Evolutionary conservation across 495 filamentous ascomycete genomes (phyloP).

Genomic region (Penicillium riverlandense): DNA sequence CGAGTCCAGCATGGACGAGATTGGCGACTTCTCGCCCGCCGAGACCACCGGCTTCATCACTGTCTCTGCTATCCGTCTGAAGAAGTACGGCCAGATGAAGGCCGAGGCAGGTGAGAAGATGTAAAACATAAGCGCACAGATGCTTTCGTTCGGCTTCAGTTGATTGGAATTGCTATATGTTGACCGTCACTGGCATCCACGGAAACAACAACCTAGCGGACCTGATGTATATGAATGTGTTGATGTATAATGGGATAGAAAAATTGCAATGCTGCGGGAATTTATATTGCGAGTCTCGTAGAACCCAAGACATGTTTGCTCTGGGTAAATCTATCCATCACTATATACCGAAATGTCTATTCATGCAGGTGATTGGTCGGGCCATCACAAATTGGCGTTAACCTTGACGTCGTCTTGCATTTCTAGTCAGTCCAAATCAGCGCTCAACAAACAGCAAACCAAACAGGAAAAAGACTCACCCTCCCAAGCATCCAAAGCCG

Average conservation of each 20-base stretch:
- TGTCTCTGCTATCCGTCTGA: conserved; percentile 76
- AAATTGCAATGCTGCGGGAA: conserved; percentile 1
- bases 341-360: too few species aligned
- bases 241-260: conserved; percentile 19
- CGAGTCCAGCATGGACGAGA: conserved; percentile 82
- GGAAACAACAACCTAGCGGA: conserved; percentile 1
- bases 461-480: conserved; percentile 15
- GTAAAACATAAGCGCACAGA: conserved; percentile 8
- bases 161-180: conserved; percentile 11
- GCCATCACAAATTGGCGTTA: conserved; percentile 7
- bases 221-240: conserved; percentile 16
- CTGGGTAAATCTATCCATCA: neutral
- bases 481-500: conserved; percentile 34
- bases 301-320: neutral
- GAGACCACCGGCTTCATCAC: conserved; percentile 76
- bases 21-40: conserved; percentile 69
- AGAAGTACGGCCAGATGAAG: conserved; percentile 80
- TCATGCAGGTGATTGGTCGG: too few species aligned
- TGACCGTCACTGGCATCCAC: conserved; percentile 18
- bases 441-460: neutral
- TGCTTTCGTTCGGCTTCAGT: conserved; percentile 1
- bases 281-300: neutral
- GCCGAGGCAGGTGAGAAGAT: conserved; percentile 47
- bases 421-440: conserved; percentile 3
- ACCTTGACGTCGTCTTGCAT: neutral